These are phyloP conservation scores for Handroanthus guayacan DNA, from an alignment of 257 asterid species.

Conservation along the genomic window DNA sequence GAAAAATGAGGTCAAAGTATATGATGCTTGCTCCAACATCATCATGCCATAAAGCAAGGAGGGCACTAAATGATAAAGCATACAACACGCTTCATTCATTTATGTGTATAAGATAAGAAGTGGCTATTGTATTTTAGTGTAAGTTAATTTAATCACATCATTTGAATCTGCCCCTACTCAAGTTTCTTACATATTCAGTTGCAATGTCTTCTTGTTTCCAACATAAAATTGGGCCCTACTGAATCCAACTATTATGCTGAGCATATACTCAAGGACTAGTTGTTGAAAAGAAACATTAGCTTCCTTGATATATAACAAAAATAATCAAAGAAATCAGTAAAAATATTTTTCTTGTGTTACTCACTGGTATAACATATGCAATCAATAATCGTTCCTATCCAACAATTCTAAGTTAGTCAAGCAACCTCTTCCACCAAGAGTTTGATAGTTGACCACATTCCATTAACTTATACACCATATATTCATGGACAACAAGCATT, in stretches of 20 bases:
- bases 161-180: not conserved
- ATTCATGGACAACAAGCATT: slow-evolving; percentile 4
- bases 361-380: not conserved
- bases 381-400: not conserved
- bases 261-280: not conserved
- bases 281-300: not conserved
- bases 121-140: not conserved
- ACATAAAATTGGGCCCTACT: slow-evolving; percentile 6
- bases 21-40: too few relatives aligned
- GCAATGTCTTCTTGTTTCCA: not conserved
- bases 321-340: not conserved
- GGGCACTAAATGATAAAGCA: not conserved
- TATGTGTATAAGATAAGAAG: not conserved
- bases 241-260: not conserved
- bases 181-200: not conserved
- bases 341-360: not conserved
- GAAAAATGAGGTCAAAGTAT: too few relatives aligned
- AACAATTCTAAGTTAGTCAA: not conserved
- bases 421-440: not conserved
- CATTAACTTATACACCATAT: not conserved
- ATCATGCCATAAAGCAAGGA: not conserved
- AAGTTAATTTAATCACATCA: not conserved
- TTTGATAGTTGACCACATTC: slow-evolving; percentile 14
- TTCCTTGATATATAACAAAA: not conserved
- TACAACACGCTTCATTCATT: not conserved